Evolutionary conservation across 2,329 filamentous ascomycete genomes (phyloP).

Genomic region (Cadophora gregata): DNA sequence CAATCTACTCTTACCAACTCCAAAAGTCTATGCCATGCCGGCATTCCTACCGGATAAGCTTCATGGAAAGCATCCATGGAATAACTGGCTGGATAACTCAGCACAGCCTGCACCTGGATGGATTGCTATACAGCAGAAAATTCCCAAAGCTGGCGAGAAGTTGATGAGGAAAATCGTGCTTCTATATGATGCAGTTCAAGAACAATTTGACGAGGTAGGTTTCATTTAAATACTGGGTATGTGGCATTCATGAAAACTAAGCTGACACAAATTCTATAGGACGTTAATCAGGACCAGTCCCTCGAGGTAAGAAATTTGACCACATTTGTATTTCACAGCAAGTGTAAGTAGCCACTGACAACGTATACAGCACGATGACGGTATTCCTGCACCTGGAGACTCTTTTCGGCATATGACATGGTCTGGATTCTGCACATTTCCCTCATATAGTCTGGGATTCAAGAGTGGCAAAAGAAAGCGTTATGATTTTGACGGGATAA

Average conservation of each 20-base stretch:
- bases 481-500: neutral
- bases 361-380: neutral
- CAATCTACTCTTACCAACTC: neutral
- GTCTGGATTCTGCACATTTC: constrained; percentile 3
- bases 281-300: neutral
- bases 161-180: neutral
- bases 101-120: neutral
- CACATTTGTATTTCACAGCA: neutral
- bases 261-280: neutral
- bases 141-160: neutral
- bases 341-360: neutral
- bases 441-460: neutral
- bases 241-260: neutral
- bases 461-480: neutral
- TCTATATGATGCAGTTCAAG: constrained; percentile 6
- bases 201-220: constrained; percentile 5
- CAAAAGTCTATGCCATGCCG: neutral
- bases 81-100: constrained; percentile 4
- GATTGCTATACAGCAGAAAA: constrained; percentile 9
- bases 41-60: constrained; percentile 1
- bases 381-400: neutral
- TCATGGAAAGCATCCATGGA: constrained; percentile 4
- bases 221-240: no score
- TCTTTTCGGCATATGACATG: constrained; percentile 7
- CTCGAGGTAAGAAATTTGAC: neutral